Percentiles rank a stretch among this genome's conserved stretches.
Evolutionary conservation across 345 rosid species (phyloP).

Genomic region (Euphorbia tirucalli): DNA sequence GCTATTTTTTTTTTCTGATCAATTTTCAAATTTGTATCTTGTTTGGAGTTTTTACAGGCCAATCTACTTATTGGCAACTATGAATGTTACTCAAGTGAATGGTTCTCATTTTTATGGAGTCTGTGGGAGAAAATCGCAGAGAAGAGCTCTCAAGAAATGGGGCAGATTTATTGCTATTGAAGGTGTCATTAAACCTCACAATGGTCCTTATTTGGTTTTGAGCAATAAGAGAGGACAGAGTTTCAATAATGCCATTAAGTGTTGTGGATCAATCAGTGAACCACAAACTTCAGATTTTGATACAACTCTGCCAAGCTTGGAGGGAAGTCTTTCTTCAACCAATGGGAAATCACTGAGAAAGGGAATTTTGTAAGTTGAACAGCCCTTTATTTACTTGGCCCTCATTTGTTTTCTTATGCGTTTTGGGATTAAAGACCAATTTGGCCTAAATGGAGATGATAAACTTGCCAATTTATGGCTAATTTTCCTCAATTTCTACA

Average conservation of each 20-base stretch:
- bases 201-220: background rate
- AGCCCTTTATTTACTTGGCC: background rate
- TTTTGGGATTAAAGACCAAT: background rate
- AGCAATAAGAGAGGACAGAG: slow-evolving; percentile 2
- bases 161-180: slow-evolving; percentile 3
- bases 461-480: no score
- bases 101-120: slow-evolving; percentile 17
- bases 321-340: slow-evolving; percentile 6
- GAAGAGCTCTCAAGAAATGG: slow-evolving; percentile 13
- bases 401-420: background rate
- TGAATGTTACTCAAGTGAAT: slow-evolving; percentile 16
- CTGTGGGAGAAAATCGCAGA: background rate
- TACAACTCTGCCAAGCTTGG: slow-evolving; percentile 9
- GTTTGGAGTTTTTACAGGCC: background rate
- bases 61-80: slow-evolving; percentile 11
- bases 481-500: no score
- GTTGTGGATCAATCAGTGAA: slow-evolving; percentile 24
- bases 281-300: slow-evolving; percentile 21
- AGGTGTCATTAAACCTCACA: slow-evolving; percentile 3
- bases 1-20: slow-evolving; percentile 4
- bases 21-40: background rate
- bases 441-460: no score
- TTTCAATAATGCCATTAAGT: slow-evolving; percentile 18
- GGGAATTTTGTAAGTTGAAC: slow-evolving; percentile 20
- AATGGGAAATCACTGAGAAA: slow-evolving; percentile 16